Percentiles rank a stretch among this genome's conserved stretches.
phyloP scores from a whole-genome alignment of 2,329 filamentous ascomycete species.

The Parastagonospora avenae region DNA sequence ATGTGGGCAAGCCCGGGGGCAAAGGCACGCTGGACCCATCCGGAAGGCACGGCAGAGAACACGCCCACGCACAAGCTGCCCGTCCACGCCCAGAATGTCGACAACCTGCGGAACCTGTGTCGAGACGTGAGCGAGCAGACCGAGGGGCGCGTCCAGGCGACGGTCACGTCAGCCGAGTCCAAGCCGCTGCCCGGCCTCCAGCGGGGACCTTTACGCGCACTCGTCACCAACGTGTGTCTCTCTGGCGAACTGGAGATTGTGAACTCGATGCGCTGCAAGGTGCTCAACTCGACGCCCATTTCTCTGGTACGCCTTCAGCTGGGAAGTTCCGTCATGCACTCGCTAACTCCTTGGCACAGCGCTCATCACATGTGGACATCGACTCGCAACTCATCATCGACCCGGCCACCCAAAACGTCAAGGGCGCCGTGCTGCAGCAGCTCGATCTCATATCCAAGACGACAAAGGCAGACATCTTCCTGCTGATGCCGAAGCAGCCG shows the following conservation, averaged over 20 bases:
- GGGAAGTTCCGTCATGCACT: conserved; percentile 16
- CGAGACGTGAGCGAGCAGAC: conserved; percentile 74
- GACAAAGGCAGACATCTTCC: conserved; percentile 95
- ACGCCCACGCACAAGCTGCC: conserved; percentile 87
- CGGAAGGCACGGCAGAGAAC: conserved; percentile 82
- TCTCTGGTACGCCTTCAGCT: conserved; percentile 71
- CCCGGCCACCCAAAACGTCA: conserved; percentile 68
- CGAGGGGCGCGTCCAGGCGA: conserved; percentile 73
- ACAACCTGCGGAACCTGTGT: conserved; percentile 78
- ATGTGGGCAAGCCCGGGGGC: conserved; percentile 89
- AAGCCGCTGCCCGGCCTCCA: conserved; percentile 62
- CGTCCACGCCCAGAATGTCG: conserved; percentile 87
- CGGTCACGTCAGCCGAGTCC: conserved; percentile 80
- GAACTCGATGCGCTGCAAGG: conserved; percentile 85
- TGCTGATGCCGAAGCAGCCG: conserved; percentile 86
- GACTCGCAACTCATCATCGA: conserved; percentile 90
- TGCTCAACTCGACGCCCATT: conserved; percentile 90
- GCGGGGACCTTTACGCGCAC: conserved; percentile 54
- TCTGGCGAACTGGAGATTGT: conserved; percentile 87
- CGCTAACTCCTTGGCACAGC: conserved; percentile 59
- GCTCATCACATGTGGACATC: conserved; percentile 90
- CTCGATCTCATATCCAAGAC: conserved; percentile 85
- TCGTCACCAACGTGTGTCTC: conserved; percentile 83
- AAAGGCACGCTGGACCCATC: conserved; percentile 90
- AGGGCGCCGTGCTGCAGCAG: conserved; percentile 78